These are phyloP conservation scores for Nothophytophthora sp. DNA, from an alignment of 352 stramenopile species.

Conservation along the genomic window DNA sequence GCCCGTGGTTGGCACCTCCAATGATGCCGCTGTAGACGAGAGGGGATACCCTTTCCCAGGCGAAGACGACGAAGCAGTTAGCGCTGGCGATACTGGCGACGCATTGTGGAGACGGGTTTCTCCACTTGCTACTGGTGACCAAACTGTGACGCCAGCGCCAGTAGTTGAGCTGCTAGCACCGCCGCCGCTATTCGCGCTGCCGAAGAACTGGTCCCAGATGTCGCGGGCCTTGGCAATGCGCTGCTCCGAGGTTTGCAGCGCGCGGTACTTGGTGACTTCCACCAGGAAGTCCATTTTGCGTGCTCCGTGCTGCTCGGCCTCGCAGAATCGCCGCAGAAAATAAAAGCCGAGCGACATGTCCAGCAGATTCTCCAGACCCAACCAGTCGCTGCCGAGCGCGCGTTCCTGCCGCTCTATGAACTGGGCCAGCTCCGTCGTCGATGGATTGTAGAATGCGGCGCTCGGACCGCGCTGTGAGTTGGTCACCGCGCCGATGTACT, in stretches of 20 bases:
- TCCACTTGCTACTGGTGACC: constrained; percentile 11
- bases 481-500: constrained; percentile 88
- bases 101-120: constrained; percentile 14
- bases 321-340: constrained; percentile 77
- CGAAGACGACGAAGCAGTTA: constrained; percentile 20
- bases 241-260: constrained; percentile 45
- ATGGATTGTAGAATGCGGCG: constrained; percentile 74
- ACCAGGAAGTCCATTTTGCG: constrained; percentile 69
- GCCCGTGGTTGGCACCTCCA: not conserved
- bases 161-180: not conserved
- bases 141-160: constrained; percentile 15
- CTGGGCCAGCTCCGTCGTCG: constrained; percentile 57
- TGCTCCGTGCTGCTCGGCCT: constrained; percentile 62
- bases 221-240: constrained; percentile 50
- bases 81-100: constrained; percentile 19
- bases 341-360: constrained; percentile 82
- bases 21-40: constrained; percentile 1
- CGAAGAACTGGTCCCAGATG: constrained; percentile 63
- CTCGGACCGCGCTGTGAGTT: constrained; percentile 71
- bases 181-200: constrained; percentile 1
- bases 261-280: constrained; percentile 74
- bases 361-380: constrained; percentile 71
- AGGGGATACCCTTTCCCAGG: constrained; percentile 21
- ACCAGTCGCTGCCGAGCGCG: constrained; percentile 52
- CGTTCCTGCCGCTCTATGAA: constrained; percentile 67